Percentiles rank a stretch among this genome's conserved stretches.
Conservation (phyloP, 805 yeast species). For the Zygoascus bituminiphila region DNA sequence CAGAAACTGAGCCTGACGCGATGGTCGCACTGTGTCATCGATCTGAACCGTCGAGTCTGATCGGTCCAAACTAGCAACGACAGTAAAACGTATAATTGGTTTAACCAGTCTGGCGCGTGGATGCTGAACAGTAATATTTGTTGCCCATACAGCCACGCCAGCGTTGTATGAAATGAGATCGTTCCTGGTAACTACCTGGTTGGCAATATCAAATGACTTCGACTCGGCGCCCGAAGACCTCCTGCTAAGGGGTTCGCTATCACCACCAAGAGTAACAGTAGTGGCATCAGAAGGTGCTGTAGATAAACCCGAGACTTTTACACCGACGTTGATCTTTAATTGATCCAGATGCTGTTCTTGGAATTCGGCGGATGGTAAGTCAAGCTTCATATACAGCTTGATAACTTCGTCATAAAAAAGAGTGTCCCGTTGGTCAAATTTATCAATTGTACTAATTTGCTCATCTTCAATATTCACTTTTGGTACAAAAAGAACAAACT, state of each 20-base stretch:
- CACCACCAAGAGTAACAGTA: neutral
- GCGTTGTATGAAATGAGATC: conserved; percentile 1
- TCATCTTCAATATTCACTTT: neutral
- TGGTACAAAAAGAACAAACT: neutral
- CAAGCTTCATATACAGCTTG: conserved; percentile 9
- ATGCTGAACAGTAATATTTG: conserved; percentile 12
- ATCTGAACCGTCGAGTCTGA: neutral
- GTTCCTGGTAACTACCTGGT: conserved; percentile 2
- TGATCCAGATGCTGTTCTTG: neutral
- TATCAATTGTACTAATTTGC: neutral
- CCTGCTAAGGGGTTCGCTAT: neutral
- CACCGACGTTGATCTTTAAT: neutral
- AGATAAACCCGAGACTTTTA: neutral
- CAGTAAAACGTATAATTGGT: conserved; percentile 14
- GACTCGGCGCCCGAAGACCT: neutral
- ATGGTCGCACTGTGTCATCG: neutral
- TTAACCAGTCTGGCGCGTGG: conserved; percentile 14
- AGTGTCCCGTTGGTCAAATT: neutral
- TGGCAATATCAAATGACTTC: neutral
- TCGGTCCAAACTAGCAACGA: conserved; percentile 5
- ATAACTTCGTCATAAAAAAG: conserved; percentile 17
- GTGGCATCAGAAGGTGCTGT: neutral
- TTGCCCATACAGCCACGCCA: conserved; percentile 11
- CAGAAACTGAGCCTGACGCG: neutral
- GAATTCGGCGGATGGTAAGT: neutral